phyloP scores from a whole-genome alignment of 306 rosid genomes.

The Inga laurina region DNA sequence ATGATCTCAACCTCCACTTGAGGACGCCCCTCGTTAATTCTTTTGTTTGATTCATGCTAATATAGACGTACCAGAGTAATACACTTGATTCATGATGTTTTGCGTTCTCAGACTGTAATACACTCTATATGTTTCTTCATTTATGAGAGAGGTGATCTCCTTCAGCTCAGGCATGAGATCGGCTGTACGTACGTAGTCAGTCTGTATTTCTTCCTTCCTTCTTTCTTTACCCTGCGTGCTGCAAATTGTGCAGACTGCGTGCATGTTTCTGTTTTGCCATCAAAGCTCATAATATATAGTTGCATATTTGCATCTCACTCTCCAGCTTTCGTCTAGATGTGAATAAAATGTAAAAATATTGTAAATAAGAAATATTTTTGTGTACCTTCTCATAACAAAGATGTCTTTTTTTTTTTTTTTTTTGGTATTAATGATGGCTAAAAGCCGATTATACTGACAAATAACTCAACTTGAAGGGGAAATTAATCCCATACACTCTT shows the following conservation, averaged over 20 bases:
- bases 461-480: too few species aligned
- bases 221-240: not conserved
- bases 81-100: not conserved
- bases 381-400: too few species aligned
- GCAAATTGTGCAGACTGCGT: not conserved
- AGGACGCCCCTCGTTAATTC: not conserved
- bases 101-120: not conserved
- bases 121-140: not conserved
- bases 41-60: not conserved
- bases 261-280: not conserved
- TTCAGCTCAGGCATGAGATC: not conserved
- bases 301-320: not conserved
- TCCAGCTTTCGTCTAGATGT: not conserved
- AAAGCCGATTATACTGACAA: too few species aligned
- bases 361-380: too few species aligned
- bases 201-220: not conserved
- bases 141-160: not conserved
- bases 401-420: too few species aligned
- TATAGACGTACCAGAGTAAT: not conserved
- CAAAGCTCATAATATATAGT: not conserved
- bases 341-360: too few species aligned
- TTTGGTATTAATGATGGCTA: too few species aligned
- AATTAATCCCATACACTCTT: too few species aligned
- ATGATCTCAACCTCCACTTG: slow-evolving; percentile 1
- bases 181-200: not conserved